Conservation (phyloP, 176 grass and related monocot species). For the Hsuehochloa calcarea region DNA sequence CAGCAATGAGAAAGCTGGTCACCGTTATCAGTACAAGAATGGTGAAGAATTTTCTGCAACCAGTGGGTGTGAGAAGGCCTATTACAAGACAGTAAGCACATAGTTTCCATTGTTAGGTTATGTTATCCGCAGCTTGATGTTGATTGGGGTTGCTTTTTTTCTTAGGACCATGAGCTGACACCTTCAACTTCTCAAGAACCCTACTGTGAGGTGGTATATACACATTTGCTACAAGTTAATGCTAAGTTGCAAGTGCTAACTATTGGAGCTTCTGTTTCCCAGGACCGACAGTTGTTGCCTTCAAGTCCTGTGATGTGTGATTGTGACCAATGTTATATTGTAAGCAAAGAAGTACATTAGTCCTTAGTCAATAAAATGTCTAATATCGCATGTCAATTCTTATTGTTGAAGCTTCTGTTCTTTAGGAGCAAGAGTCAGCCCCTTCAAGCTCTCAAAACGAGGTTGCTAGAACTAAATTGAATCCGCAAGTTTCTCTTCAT, state of each 20-base stretch:
- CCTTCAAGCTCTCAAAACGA: constrained; percentile 39
- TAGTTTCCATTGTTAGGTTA: background rate
- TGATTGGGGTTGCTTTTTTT: constrained; percentile 1
- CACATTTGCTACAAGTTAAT: background rate
- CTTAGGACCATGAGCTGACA: constrained; percentile 29
- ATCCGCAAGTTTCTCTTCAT: constrained; percentile 24
- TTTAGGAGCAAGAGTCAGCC: constrained; percentile 39
- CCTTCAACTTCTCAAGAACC: constrained; percentile 48
- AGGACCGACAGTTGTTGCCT: constrained; percentile 32
- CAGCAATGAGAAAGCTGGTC: background rate
- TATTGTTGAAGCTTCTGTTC: constrained; percentile 14
- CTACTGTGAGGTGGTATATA: constrained; percentile 21
- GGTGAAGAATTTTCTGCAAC: constrained; percentile 38
- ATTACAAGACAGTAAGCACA: constrained; percentile 47
- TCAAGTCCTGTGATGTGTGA: constrained; percentile 42
- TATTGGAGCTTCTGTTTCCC: constrained; percentile 33
- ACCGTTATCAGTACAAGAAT: constrained; percentile 13
- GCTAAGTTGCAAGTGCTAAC: constrained; percentile 13
- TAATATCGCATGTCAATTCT: background rate
- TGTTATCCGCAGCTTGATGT: constrained; percentile 12
- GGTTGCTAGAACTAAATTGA: constrained; percentile 31
- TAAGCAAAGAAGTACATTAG: constrained; percentile 11
- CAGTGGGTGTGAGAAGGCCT: constrained; percentile 37
- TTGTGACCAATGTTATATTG: constrained; percentile 40
- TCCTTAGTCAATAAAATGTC: background rate